Evolutionary conservation across 805 yeast genomes (phyloP).

Genomic region (Metschnikowia corniflorae): DNA sequence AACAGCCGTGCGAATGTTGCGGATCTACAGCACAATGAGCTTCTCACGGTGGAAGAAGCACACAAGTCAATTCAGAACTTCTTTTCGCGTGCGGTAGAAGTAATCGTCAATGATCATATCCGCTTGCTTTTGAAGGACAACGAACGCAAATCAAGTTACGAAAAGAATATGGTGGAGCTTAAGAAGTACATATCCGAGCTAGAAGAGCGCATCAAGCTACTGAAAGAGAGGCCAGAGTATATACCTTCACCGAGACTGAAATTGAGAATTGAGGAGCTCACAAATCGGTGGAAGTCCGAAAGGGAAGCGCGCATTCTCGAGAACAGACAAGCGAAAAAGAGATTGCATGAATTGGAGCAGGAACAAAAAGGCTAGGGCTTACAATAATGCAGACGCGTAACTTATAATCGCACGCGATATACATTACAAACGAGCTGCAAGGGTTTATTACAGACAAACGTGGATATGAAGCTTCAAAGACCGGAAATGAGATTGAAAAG

Average conservation of each 20-base stretch:
- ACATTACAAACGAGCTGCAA: too few species aligned
- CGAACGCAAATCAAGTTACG: slow-evolving; percentile 15
- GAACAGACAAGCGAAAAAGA: slow-evolving; percentile 48
- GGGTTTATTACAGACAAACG: too few species aligned
- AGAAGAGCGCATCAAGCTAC: slow-evolving; percentile 26
- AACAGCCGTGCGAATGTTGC: slow-evolving; percentile 8
- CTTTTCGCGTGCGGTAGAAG: slow-evolving; percentile 57
- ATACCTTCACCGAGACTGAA: slow-evolving; percentile 35
- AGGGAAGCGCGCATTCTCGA: slow-evolving; percentile 67
- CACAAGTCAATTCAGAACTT: slow-evolving; percentile 50
- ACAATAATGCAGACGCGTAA: too few species aligned
- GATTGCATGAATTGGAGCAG: slow-evolving; percentile 43
- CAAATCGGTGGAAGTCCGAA: slow-evolving; percentile 65
- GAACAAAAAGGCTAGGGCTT: slow-evolving; percentile 1
- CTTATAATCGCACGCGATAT: too few species aligned
- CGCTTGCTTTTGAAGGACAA: slow-evolving; percentile 35
- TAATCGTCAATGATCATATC: slow-evolving; percentile 56
- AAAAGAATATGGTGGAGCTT: slow-evolving; percentile 20
- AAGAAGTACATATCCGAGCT: slow-evolving; percentile 17
- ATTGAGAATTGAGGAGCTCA: slow-evolving; percentile 57
- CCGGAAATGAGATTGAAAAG: too few species aligned
- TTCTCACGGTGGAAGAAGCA: slow-evolving; percentile 21
- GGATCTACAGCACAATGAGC: slow-evolving; percentile 1
- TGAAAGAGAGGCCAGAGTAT: slow-evolving; percentile 21
- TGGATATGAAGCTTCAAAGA: too few species aligned